Conservation (phyloP, 257 asterid genomes). For the Fraxinus pennsylvanica region DNA sequence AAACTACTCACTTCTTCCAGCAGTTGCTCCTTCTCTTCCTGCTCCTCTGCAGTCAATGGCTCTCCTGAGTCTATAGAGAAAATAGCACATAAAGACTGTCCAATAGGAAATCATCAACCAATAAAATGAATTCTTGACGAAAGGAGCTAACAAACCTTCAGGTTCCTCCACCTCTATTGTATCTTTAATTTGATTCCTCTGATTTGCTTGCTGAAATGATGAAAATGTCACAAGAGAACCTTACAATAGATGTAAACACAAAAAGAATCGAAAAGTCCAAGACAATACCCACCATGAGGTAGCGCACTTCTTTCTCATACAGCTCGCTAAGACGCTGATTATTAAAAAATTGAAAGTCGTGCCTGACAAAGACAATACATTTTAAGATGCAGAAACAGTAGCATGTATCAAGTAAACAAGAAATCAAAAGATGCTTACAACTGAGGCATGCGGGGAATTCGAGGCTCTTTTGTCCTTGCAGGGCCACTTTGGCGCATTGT, state of each 20-base stretch:
- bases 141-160: constrained; percentile 58
- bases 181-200: constrained; percentile 87
- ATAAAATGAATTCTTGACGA: not conserved
- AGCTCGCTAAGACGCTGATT: constrained; percentile 97
- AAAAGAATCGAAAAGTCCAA: constrained; percentile 9
- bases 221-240: not conserved
- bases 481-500: constrained; percentile 99
- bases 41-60: constrained; percentile 96
- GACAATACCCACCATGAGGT: constrained; percentile 73
- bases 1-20: constrained; percentile 69
- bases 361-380: constrained; percentile 55
- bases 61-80: constrained; percentile 79
- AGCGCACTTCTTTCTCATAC: constrained; percentile 98
- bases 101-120: constrained; percentile 14
- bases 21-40: constrained; percentile 86
- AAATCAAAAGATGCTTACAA: constrained; percentile 52
- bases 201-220: constrained; percentile 64
- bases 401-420: not conserved
- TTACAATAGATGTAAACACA: constrained; percentile 11
- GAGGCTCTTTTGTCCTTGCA: constrained; percentile 89
- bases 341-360: constrained; percentile 97
- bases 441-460: constrained; percentile 99
- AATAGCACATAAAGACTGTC: constrained; percentile 28
- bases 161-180: constrained; percentile 88
- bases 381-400: constrained; percentile 25